Conservation (phyloP, 331 rosid genomes). For the Acacia pycnantha region DNA sequence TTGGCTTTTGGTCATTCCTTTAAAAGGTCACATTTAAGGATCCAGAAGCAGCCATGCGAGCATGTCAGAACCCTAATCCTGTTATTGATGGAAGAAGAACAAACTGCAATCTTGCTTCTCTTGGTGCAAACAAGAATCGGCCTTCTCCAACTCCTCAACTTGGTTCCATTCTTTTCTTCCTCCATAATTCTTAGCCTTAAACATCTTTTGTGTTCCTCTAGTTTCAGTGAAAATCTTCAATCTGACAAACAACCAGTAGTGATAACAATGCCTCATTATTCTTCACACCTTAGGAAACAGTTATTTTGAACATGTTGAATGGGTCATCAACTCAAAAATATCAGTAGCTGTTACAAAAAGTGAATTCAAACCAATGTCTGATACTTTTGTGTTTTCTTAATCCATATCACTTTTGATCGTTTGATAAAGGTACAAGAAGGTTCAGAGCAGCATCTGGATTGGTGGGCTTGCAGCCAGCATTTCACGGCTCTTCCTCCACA, state of each 20-base stretch:
- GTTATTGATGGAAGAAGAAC: slow-evolving; percentile 97
- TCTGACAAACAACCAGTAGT: not conserved
- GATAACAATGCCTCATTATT: not conserved
- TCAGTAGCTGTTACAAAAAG: not conserved
- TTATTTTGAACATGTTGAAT: not conserved
- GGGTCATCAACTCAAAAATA: not conserved
- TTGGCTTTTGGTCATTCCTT: not conserved
- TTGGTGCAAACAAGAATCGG: slow-evolving; percentile 79
- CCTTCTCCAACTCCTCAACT: slow-evolving; percentile 60
- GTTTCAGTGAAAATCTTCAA: not conserved
- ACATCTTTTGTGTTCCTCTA: not conserved
- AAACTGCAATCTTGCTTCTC: slow-evolving; percentile 93
- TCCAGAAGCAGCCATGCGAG: slow-evolving; percentile 90
- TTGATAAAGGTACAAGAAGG: slow-evolving; percentile 50
- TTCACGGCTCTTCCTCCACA: slow-evolving; percentile 72
- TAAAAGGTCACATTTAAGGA: slow-evolving; percentile 89
- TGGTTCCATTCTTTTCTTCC: slow-evolving; percentile 40
- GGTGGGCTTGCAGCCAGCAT: slow-evolving; percentile 56
- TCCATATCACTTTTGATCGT: not conserved
- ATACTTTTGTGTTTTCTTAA: not conserved
- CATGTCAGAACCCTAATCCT: slow-evolving; percentile 92
- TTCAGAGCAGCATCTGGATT: slow-evolving; percentile 67
- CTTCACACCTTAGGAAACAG: not conserved
- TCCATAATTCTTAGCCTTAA: not conserved
- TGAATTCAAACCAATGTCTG: not conserved